These are phyloP conservation scores for Candida tropicalis DNA, from an alignment of 1,139 yeast genomes.

Conservation along the genomic window DNA sequence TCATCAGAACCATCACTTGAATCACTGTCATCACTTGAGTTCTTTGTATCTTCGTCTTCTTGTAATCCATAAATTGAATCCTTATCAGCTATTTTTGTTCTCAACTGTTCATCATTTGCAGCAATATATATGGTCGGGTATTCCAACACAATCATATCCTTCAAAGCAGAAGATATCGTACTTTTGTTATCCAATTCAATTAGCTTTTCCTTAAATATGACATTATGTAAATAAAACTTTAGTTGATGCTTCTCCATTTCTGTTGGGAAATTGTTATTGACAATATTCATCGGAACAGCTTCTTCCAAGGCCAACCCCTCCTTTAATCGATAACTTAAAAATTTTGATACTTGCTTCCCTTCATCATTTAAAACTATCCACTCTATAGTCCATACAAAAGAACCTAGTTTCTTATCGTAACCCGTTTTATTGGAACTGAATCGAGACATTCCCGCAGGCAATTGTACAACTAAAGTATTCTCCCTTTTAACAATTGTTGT, in stretches of 20 bases:
- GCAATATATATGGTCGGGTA: constrained; percentile 70
- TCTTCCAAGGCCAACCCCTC: constrained; percentile 38
- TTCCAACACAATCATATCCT: constrained; percentile 67
- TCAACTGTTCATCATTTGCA: constrained; percentile 17
- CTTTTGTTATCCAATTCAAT: constrained; percentile 25
- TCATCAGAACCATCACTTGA: constrained; percentile 15
- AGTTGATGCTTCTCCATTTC: constrained; percentile 24
- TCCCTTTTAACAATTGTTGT: constrained; percentile 32
- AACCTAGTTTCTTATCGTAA: constrained; percentile 65
- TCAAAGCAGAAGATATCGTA: constrained; percentile 47
- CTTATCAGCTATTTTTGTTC: constrained; percentile 17
- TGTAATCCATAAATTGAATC: constrained; percentile 24
- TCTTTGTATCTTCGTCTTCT: constrained; percentile 8
- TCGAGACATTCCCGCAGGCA: constrained; percentile 82
- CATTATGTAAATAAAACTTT: constrained; percentile 38
- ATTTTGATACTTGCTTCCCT: constrained; percentile 26
- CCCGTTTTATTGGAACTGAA: constrained; percentile 68
- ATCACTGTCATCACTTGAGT: constrained; percentile 14
- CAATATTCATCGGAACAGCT: constrained; percentile 42
- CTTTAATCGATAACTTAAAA: constrained; percentile 50
- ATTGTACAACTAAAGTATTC: constrained; percentile 41
- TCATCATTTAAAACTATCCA: constrained; percentile 52
- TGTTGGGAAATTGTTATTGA: constrained; percentile 20
- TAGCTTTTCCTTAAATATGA: constrained; percentile 25
- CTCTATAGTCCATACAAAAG: constrained; percentile 80